These are phyloP conservation scores for Orbilia brochopaga DNA, from an alignment of 2,329 filamentous ascomycete species.

Conservation along the genomic window DNA sequence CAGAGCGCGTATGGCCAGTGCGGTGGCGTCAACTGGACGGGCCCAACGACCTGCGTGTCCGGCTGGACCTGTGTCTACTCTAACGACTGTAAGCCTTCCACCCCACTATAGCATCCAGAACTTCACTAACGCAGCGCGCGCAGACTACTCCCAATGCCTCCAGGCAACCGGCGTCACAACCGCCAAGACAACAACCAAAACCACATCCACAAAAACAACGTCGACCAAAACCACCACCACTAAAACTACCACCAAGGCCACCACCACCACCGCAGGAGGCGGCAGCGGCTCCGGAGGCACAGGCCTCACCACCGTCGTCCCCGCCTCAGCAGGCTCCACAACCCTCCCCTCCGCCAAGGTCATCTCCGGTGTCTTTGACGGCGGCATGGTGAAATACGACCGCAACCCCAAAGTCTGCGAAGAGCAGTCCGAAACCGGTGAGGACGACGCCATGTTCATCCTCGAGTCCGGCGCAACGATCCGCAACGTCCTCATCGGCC, in stretches of 20 bases:
- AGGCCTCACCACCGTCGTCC: slow-evolving; percentile 48
- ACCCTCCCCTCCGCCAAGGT: slow-evolving; percentile 59
- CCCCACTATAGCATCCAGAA: neutral
- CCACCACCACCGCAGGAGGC: slow-evolving; percentile 30
- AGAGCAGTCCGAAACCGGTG: slow-evolving; percentile 60
- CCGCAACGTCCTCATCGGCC: slow-evolving; percentile 58
- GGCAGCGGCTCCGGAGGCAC: slow-evolving; percentile 25
- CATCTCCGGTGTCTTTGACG: slow-evolving; percentile 59
- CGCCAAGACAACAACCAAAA: slow-evolving; percentile 48
- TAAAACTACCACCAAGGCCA: slow-evolving; percentile 34
- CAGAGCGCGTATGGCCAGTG: slow-evolving; percentile 51
- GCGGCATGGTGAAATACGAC: slow-evolving; percentile 62
- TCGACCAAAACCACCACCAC: slow-evolving; percentile 49
- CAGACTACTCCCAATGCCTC: slow-evolving; percentile 49
- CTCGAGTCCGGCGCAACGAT: slow-evolving; percentile 43
- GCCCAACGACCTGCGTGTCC: slow-evolving; percentile 51
- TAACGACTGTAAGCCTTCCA: slow-evolving; percentile 33
- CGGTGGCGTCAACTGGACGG: slow-evolving; percentile 55
- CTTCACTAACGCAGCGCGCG: neutral
- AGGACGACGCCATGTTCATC: slow-evolving; percentile 58
- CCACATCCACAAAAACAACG: slow-evolving; percentile 47
- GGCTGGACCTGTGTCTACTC: slow-evolving; percentile 43
- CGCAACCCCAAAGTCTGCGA: slow-evolving; percentile 59
- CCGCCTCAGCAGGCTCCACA: slow-evolving; percentile 55
- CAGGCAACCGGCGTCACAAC: slow-evolving; percentile 52